These are phyloP conservation scores for Pachyrhizus erosus DNA, from an alignment of 306 rosid species.

Conservation along the genomic window DNA sequence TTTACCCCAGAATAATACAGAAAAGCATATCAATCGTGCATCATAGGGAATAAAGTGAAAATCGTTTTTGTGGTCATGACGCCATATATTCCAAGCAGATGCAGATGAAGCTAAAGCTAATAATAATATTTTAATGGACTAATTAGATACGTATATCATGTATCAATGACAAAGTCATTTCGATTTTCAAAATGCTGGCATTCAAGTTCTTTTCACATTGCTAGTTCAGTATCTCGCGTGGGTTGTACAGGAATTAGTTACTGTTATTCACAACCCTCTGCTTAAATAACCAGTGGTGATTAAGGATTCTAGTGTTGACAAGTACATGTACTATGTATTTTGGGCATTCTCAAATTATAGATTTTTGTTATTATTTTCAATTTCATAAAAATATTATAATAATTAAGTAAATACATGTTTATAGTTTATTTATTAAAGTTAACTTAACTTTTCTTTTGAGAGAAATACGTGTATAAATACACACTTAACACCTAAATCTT, in stretches of 20 bases:
- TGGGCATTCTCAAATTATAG: no score
- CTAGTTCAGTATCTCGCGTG: not conserved
- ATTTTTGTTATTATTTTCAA: no score
- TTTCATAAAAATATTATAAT: no score
- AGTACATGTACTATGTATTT: no score
- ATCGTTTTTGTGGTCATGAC: slow-evolving; percentile 4
- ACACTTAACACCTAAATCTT: no score
- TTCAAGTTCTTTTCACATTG: not conserved
- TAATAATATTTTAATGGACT: not conserved
- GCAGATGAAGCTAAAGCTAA: not conserved
- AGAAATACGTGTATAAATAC: no score
- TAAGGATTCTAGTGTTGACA: no score
- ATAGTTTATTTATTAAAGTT: no score
- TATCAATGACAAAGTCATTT: not conserved
- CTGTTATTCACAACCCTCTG: no score
- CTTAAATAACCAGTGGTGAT: no score
- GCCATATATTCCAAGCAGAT: not conserved
- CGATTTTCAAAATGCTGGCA: not conserved
- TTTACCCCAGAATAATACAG: not conserved
- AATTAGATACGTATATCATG: not conserved
- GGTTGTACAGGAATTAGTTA: not conserved
- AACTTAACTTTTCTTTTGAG: no score
- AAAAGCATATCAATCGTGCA: slow-evolving; percentile 11
- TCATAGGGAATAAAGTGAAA: not conserved
- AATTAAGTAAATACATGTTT: no score